phyloP scores from a whole-genome alignment of 2,329 filamentous ascomycete genomes.

The Teratosphaeria destructans region DNA sequence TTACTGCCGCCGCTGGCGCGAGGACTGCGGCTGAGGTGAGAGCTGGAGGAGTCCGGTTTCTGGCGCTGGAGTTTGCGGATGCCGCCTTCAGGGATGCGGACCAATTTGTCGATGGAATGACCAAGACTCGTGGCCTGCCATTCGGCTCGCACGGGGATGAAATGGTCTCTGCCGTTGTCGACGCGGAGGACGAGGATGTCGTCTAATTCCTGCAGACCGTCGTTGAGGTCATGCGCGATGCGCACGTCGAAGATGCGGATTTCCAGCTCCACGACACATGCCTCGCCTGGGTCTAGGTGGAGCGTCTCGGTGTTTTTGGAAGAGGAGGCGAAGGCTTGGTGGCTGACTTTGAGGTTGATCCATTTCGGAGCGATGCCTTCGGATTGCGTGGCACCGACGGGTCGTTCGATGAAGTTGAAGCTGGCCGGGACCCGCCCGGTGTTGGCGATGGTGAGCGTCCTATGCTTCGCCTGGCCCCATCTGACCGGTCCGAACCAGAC shows the following conservation, averaged over 20 bases:
- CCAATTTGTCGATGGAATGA: slow-evolving; percentile 77
- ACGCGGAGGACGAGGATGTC: slow-evolving; percentile 84
- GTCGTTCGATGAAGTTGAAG: slow-evolving; percentile 69
- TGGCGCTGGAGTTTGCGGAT: slow-evolving; percentile 61
- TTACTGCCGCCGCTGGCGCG: background rate
- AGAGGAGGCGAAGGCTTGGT: slow-evolving; percentile 10
- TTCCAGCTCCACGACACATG: slow-evolving; percentile 59
- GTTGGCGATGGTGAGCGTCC: slow-evolving; percentile 77
- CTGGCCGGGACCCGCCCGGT: slow-evolving; percentile 73
- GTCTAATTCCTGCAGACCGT: slow-evolving; percentile 56
- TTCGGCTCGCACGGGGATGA: slow-evolving; percentile 65
- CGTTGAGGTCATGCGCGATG: slow-evolving; percentile 61
- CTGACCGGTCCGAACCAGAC: slow-evolving; percentile 70
- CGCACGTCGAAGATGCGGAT: slow-evolving; percentile 54
- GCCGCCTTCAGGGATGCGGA: slow-evolving; percentile 66
- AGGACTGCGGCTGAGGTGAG: background rate
- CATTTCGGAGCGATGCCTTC: slow-evolving; percentile 47
- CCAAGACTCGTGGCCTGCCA: slow-evolving; percentile 81
- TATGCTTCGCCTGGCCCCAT: slow-evolving; percentile 55
- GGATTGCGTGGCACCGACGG: slow-evolving; percentile 35
- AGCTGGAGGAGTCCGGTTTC: slow-evolving; percentile 31
- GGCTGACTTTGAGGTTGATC: slow-evolving; percentile 49
- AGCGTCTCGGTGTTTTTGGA: slow-evolving; percentile 37
- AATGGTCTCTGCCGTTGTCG: slow-evolving; percentile 76
- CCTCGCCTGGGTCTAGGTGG: slow-evolving; percentile 74